These are phyloP conservation scores for Yamadazyma phyllophila DNA, from an alignment of 805 yeast genomes.

Conservation along the genomic window DNA sequence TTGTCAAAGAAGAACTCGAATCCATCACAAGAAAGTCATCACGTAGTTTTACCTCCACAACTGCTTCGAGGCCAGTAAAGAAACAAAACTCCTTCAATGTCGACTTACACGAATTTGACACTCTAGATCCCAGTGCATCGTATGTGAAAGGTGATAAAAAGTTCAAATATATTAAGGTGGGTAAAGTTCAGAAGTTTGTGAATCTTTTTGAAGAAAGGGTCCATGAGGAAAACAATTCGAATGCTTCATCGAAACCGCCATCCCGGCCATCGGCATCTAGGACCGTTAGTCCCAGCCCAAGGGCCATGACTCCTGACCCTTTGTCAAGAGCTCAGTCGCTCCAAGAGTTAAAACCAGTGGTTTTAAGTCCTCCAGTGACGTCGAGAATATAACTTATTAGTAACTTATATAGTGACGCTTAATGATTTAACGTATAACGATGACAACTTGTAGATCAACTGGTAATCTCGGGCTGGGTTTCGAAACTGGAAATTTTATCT, in stretches of 20 bases:
- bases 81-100: constrained; percentile 13
- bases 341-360: background rate
- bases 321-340: background rate
- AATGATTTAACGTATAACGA: constrained; percentile 9
- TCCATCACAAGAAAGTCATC: constrained; percentile 9
- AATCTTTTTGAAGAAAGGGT: constrained; percentile 40
- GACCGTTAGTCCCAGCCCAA: constrained; percentile 7
- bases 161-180: constrained; percentile 44
- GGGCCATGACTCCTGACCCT: background rate
- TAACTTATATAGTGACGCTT: constrained; percentile 2
- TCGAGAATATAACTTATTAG: background rate
- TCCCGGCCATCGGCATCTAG: constrained; percentile 10
- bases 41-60: constrained; percentile 6
- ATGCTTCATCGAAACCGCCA: background rate
- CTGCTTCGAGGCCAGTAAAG: constrained; percentile 5
- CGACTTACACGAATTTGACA: constrained; percentile 12
- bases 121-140: constrained; percentile 19
- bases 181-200: constrained; percentile 46
- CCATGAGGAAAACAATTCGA: constrained; percentile 11
- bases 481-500: constrained; percentile 26
- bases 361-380: background rate
- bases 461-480: constrained; percentile 3
- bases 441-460: background rate
- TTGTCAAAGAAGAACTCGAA: constrained; percentile 3
- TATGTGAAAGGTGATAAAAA: constrained; percentile 42